Conservation (phyloP, 106 monocot genomes). For the Acorus calamus region DNA sequence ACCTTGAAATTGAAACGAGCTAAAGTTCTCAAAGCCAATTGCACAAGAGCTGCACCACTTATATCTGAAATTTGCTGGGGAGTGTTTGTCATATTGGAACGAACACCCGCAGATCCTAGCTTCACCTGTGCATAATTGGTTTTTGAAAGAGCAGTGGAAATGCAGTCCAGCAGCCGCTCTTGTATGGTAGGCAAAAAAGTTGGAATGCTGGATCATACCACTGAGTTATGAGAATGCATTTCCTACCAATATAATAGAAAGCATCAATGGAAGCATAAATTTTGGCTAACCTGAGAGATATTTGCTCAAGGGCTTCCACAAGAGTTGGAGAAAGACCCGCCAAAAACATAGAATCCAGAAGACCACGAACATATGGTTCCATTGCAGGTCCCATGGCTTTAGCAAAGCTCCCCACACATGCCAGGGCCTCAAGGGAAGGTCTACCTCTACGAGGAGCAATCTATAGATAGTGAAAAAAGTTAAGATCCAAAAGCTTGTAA, state of each 20-base stretch:
- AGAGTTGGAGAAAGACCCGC: conserved; percentile 70
- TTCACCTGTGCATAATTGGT: conserved; percentile 45
- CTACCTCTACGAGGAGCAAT: conserved; percentile 94
- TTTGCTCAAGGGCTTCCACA: conserved; percentile 71
- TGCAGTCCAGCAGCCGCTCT: conserved; percentile 79
- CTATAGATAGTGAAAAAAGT: conserved; percentile 22
- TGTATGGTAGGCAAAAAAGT: conserved; percentile 76
- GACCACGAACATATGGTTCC: conserved; percentile 81
- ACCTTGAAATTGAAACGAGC: conserved; percentile 91
- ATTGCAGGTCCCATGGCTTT: conserved; percentile 78
- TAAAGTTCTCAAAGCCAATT: conserved; percentile 83
- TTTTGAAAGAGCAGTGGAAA: conserved; percentile 69
- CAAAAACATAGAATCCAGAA: conserved; percentile 80
- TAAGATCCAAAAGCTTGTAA: background rate
- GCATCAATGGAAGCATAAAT: background rate
- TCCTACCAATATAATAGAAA: too few relatives aligned
- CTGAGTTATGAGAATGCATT: too few relatives aligned
- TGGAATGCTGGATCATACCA: conserved; percentile 48
- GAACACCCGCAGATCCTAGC: conserved; percentile 19
- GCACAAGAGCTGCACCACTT: conserved; percentile 53
- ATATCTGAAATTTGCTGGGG: conserved; percentile 52
- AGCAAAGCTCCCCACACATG: conserved; percentile 92
- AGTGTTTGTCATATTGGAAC: conserved; percentile 29
- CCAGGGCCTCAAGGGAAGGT: conserved; percentile 84
- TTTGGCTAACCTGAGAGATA: conserved; percentile 48